Base-by-base conservation (phyloP, 768 basidiomycete genomes). In the Epithele typhae region DNA sequence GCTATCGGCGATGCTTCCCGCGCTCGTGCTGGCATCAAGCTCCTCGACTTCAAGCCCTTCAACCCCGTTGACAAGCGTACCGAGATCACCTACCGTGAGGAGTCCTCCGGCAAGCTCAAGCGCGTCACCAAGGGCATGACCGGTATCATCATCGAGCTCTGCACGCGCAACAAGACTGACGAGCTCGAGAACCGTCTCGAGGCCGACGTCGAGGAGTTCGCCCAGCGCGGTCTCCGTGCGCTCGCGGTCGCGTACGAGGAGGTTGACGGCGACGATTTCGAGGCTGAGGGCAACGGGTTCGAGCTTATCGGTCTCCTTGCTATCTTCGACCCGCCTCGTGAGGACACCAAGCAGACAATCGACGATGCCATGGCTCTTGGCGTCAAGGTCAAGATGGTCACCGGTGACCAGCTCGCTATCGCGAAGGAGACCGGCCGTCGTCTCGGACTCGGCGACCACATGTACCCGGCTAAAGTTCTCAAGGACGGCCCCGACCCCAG, bases 51-150 rank as follows among this genome's bases (percentile, higher is more conserved):
- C 79, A 97, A 96, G 77, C 94, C 94, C 4, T 98, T 97, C 81
- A 96, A 97, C 77, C 95, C 95, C 41, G 92, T 94, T 59, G 92
- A 95, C 79, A 97, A 97, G 78, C 91, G 94, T 63, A 98, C 95
- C 49, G 95, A 97, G 73, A 94, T 95, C 66, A 98, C 95, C 40
- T 98, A 97, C 75, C 85, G 81, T 39, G 94, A 96, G 66, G 86
- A 93, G 68, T 77, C 91, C 7, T 77, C 88, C n/a, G 95, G 95
- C 69, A 91, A 87, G 68, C 80, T 98, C 58, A 96, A 95, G 82
- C 91, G 95, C 61, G 95, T 95, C 61, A 96, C 95, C 65, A 98
- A 98, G 85, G 95, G 95, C 66, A 98, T 98, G 95, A 98, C 95
- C 36, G 95, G 93, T 74, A 87, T 92, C 68, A 92, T 97, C 75